Evolutionary conservation across 495 filamentous ascomycete genomes (phyloP), one percentile per base, ranked within the genome.

Genomic region (Podospora fimiseda): DNA sequence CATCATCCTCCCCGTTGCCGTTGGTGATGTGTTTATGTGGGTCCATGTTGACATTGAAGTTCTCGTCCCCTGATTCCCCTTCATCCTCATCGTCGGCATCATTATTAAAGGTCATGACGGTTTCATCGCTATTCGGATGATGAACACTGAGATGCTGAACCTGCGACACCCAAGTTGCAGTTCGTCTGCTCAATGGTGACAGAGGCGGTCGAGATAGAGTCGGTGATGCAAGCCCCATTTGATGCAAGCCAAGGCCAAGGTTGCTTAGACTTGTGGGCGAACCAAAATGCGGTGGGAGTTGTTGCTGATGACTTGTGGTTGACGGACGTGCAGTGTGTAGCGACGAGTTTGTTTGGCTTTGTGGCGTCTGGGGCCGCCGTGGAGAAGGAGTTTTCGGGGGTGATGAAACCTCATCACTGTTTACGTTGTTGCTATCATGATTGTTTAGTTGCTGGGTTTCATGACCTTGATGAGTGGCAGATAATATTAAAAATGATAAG

Each of bases 31-130:
- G 13, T 16, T 23, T 16, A 4, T n/a, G 43, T 8, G 15, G 3
- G 11, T 3, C 19, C 1, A 40, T 16, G 3, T 21, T 33, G 27
- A 33, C 5, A 6, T 33, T 33, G 27, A 2, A 4, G 2, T 52
- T 43, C 43, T 42, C 33, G 33, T 48, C 38, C 43, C 30, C 43
- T 2, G 51, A 46, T 11, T 38, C 43, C 13, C 47, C 51, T 36
- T 38, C 47, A n/a, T 55, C 53, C n/a, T 45, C 48, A 14, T 51
- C 53, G 37, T 56, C 53, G 43, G 51, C 53, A 5, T 42, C 53
- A 19, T 56, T 43, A 15, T 56, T 24, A 3, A 18, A 20, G 44
- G 15, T 30, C 19, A 19, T 20, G 9, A 19, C 41, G 21, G 16
- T 19, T 20, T 18, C 7, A 20, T 20, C 16, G 16, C 16, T 8